phyloP scores from a whole-genome alignment of 371 early-diverging fungal species.

The Amoeboaphelidium occidentale region DNA sequence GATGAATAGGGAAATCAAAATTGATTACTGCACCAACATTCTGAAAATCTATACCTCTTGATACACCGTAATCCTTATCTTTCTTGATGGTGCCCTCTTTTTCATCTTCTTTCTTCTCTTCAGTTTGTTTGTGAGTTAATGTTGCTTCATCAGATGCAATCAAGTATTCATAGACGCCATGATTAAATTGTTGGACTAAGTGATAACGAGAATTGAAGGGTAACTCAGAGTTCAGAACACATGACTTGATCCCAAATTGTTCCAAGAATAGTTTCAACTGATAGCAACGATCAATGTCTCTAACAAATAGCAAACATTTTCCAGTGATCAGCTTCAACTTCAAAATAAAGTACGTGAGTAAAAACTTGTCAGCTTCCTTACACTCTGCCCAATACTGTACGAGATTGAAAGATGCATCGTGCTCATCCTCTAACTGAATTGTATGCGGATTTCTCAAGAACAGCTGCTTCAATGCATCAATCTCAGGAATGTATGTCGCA shows the following conservation, averaged over 20 bases:
- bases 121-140: slow-evolving; percentile 39
- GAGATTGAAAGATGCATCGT: slow-evolving; percentile 14
- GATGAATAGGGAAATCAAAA: slow-evolving; percentile 81
- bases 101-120: slow-evolving; percentile 21
- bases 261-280: slow-evolving; percentile 76
- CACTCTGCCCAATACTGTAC: slow-evolving; percentile 55
- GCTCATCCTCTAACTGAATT: slow-evolving; percentile 51
- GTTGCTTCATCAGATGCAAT: slow-evolving; percentile 70
- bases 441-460: slow-evolving; percentile 59
- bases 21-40: slow-evolving; percentile 85
- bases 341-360: slow-evolving; percentile 63
- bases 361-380: slow-evolving; percentile 60
- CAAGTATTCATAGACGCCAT: slow-evolving; percentile 82
- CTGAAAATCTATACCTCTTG: slow-evolving; percentile 91
- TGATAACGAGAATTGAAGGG: slow-evolving; percentile 77
- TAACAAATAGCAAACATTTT: slow-evolving; percentile 78
- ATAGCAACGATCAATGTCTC: slow-evolving; percentile 74
- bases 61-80: slow-evolving; percentile 78
- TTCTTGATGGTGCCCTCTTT: slow-evolving; percentile 11
- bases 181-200: slow-evolving; percentile 87
- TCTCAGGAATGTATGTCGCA: slow-evolving; percentile 43
- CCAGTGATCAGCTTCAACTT: slow-evolving; percentile 57
- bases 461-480: slow-evolving; percentile 52
- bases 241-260: slow-evolving; percentile 70
- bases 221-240: slow-evolving; percentile 77